These are phyloP conservation scores for Xylariaceae sp. DNA, from an alignment of 2,329 filamentous ascomycete species.

Conservation along the genomic window DNA sequence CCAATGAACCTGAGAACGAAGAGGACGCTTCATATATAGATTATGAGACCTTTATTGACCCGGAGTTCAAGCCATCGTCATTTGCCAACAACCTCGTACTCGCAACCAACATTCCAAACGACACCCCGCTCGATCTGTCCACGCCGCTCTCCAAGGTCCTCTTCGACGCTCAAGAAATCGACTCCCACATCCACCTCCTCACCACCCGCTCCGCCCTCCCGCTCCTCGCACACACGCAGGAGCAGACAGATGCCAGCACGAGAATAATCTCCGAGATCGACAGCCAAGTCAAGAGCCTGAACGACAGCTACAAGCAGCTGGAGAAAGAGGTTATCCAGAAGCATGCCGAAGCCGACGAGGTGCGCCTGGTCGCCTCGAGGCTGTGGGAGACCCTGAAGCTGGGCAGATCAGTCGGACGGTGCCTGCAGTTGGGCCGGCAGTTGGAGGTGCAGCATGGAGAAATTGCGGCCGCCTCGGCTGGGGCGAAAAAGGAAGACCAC, in stretches of 20 bases:
- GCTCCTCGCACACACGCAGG: slow-evolving; percentile 68
- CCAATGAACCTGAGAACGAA: slow-evolving; percentile 31
- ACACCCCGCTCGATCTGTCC: slow-evolving; percentile 84
- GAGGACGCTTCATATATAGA: slow-evolving; percentile 83
- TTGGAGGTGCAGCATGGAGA: slow-evolving; percentile 81
- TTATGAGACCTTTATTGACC: slow-evolving; percentile 83
- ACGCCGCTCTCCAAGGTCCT: slow-evolving; percentile 89
- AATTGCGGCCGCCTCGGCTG: slow-evolving; percentile 37
- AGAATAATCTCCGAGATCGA: slow-evolving; percentile 71
- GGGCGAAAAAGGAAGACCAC: slow-evolving; percentile 59
- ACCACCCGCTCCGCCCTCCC: slow-evolving; percentile 79
- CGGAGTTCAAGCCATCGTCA: slow-evolving; percentile 67
- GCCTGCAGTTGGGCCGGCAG: slow-evolving; percentile 74
- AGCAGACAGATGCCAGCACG: slow-evolving; percentile 64
- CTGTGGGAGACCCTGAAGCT: slow-evolving; percentile 75
- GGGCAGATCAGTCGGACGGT: slow-evolving; percentile 67
- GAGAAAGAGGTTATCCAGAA: slow-evolving; percentile 81
- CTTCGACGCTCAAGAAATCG: slow-evolving; percentile 94
- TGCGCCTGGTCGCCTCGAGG: slow-evolving; percentile 66
- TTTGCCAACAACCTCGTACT: slow-evolving; percentile 89
- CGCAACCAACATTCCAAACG: slow-evolving; percentile 84
- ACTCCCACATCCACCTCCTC: slow-evolving; percentile 86
- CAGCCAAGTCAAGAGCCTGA: slow-evolving; percentile 69
- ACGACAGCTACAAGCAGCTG: slow-evolving; percentile 76
- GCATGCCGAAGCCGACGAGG: slow-evolving; percentile 78